Conservation (phyloP, 768 basidiomycete species). For the Auricularia sp. region DNA sequence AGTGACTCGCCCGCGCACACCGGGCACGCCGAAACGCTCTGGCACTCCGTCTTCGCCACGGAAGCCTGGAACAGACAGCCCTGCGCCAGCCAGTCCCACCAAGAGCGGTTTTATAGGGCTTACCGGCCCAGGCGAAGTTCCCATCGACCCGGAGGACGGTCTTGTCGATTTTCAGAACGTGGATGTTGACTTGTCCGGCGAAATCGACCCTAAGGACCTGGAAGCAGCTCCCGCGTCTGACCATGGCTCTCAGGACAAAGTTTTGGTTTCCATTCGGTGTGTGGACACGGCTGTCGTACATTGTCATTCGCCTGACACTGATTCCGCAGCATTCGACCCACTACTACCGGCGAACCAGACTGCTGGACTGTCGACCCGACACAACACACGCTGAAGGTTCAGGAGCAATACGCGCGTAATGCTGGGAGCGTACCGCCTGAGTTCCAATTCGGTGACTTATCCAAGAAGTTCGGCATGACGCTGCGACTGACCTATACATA, state of each 20-base stretch:
- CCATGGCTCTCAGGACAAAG: slow-evolving; percentile 72
- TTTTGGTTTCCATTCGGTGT: slow-evolving; percentile 75
- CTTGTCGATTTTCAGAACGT: slow-evolving; percentile 67
- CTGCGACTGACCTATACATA: background rate
- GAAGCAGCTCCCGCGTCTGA: slow-evolving; percentile 27
- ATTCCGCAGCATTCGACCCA: slow-evolving; percentile 49
- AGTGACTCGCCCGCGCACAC: background rate
- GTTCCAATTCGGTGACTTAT: slow-evolving; percentile 39
- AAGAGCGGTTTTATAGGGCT: background rate
- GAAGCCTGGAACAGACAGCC: background rate
- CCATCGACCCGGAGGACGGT: slow-evolving; percentile 59
- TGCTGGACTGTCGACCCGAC: slow-evolving; percentile 24
- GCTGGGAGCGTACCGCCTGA: slow-evolving; percentile 28
- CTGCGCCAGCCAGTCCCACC: background rate
- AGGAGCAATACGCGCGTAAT: slow-evolving; percentile 43
- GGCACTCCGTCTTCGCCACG: background rate
- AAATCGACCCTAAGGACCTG: slow-evolving; percentile 48
- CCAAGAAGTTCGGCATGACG: background rate
- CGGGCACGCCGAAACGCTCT: background rate
- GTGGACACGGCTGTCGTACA: slow-evolving; percentile 4
- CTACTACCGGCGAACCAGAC: slow-evolving; percentile 21
- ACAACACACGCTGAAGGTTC: slow-evolving; percentile 49
- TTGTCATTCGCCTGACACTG: background rate
- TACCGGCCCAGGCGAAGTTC: background rate
- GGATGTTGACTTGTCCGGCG: slow-evolving; percentile 37